phyloP scores from a whole-genome alignment of 208 protist genomes.

The Willaertia magna region DNA sequence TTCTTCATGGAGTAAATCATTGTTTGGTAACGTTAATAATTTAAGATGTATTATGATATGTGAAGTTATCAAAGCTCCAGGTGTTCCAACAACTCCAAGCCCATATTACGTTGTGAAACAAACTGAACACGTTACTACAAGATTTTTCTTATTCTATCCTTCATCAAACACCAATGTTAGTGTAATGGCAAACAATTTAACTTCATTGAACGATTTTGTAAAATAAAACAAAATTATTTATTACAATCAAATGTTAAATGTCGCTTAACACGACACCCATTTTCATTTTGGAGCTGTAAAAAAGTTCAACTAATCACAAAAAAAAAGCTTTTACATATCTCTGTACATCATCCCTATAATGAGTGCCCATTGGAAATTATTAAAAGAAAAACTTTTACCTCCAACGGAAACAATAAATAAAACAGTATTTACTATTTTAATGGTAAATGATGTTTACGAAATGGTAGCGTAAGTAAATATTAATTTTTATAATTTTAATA shows the following conservation, averaged over 20 bases:
- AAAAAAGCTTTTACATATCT: too few relatives aligned
- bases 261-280: too few relatives aligned
- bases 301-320: too few relatives aligned
- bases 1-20: neutral
- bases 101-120: neutral
- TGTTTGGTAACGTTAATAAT: neutral
- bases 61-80: neutral
- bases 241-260: too few relatives aligned
- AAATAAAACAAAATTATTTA: neutral
- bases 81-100: neutral
- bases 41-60: neutral
- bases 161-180: neutral
- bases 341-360: too few relatives aligned
- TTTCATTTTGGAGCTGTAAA: too few relatives aligned
- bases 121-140: neutral
- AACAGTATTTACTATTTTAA: neutral
- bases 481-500: too few relatives aligned
- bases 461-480: neutral
- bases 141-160: neutral
- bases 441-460: neutral
- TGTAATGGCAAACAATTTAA: neutral
- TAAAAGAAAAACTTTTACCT: neutral
- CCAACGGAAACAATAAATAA: neutral
- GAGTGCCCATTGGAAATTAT: neutral
- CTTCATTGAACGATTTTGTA: neutral